Evolutionary conservation across 805 yeast species (phyloP).

Genomic region (Priceomyces medius): DNA sequence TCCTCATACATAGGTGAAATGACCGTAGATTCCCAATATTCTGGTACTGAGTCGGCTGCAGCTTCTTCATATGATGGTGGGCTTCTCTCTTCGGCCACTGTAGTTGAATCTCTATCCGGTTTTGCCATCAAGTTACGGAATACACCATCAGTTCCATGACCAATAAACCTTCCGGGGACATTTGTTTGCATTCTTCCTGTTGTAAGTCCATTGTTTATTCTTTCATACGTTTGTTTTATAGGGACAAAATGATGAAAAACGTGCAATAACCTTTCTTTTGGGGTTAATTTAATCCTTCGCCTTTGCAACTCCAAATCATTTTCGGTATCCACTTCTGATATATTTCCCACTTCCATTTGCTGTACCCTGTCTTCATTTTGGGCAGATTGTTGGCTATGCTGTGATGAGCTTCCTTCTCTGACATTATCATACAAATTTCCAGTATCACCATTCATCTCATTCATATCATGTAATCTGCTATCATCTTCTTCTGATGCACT

Average conservation of each 20-base stretch:
- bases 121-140: slow-evolving; percentile 90
- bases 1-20: slow-evolving; percentile 78
- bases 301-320: slow-evolving; percentile 32
- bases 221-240: slow-evolving; percentile 41
- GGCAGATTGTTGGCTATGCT: background rate
- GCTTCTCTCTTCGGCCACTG: slow-evolving; percentile 49
- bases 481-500: slow-evolving; percentile 5
- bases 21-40: slow-evolving; percentile 92
- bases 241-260: slow-evolving; percentile 37
- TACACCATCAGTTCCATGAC: slow-evolving; percentile 77
- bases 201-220: slow-evolving; percentile 39
- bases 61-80: slow-evolving; percentile 94
- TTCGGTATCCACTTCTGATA: slow-evolving; percentile 6
- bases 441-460: slow-evolving; percentile 1
- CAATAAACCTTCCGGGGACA: slow-evolving; percentile 44
- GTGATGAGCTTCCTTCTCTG: slow-evolving; percentile 1
- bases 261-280: slow-evolving; percentile 29
- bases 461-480: slow-evolving; percentile 6
- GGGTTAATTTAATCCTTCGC: slow-evolving; percentile 19
- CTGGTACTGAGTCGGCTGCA: slow-evolving; percentile 90
- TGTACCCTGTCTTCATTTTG: background rate
- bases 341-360: slow-evolving; percentile 10
- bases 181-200: slow-evolving; percentile 45
- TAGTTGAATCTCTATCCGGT: slow-evolving; percentile 54
- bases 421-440: background rate